Evolutionary conservation across 352 stramenopile genomes (phyloP).

Genomic region (Phytophthora macrochlamydospora): DNA sequence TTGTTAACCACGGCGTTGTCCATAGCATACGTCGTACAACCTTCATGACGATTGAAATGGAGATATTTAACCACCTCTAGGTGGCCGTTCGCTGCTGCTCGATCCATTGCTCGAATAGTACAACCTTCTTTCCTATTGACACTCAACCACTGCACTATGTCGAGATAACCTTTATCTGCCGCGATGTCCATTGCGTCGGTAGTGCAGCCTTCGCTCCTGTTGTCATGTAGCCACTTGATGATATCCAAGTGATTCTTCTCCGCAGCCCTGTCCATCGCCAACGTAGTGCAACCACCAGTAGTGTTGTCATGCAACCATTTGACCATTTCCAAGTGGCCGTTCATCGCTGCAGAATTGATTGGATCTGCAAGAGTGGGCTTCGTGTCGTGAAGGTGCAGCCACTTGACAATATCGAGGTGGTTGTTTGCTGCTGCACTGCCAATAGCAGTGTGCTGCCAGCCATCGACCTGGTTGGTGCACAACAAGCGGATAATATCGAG

Average conservation of each 20-base stretch:
- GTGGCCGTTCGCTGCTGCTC: background rate
- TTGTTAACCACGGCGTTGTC: background rate
- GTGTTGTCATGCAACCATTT: slow-evolving; percentile 21
- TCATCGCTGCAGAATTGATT: slow-evolving; percentile 11
- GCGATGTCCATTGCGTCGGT: background rate
- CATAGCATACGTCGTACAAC: background rate
- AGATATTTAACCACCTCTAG: background rate
- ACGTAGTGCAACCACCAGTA: slow-evolving; percentile 7
- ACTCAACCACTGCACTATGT: background rate
- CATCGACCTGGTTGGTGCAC: background rate
- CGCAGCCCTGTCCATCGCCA: slow-evolving; percentile 12
- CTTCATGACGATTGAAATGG: background rate
- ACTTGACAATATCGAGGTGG: slow-evolving; percentile 19
- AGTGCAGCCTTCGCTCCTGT: background rate
- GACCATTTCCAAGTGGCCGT: slow-evolving; percentile 11
- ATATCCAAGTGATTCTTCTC: background rate
- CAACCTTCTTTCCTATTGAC: background rate
- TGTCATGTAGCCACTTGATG: background rate
- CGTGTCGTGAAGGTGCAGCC: slow-evolving; percentile 2
- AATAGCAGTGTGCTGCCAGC: background rate
- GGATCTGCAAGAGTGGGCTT: background rate
- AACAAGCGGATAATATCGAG: slow-evolving; percentile 12
- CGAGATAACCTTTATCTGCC: background rate
- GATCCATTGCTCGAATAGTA: background rate
- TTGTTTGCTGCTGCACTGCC: slow-evolving; percentile 3